Base-by-base conservation (phyloP, 768 basidiomycete species). In the Myochromella boudieri region DNA sequence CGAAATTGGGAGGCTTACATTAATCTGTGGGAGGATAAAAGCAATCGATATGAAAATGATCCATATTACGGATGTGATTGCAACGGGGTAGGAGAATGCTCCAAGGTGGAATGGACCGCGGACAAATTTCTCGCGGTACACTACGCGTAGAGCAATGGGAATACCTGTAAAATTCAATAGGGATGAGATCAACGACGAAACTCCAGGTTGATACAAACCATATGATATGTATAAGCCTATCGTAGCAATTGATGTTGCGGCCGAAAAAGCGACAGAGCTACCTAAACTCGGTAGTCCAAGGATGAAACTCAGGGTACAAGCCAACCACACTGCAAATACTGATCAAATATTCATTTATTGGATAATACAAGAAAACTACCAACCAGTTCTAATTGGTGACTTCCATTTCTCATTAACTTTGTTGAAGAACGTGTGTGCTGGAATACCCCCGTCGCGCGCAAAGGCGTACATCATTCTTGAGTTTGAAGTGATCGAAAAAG, bases 401-500 rank as follows among this genome's bases (percentile, higher is more conserved):
- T 73, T 78, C 68, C 75, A 78, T 40, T 70, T 71, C 9, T 63
- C 44, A 62, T 78, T 78, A 27, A 88, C 86, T 52, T 81, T 75
- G 54, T 77, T 76, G 64, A 88, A 82, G 64, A 82, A 87, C 27
- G 60, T 72, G 51, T 81, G 81, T 10, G 81, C 84, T 0, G 87
- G 86, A 20, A 88, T 74, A 9, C 78, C 86, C 0, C 85, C 82
- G 60, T 91, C 88, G 28, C 88, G 77, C 3, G 85, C 75, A 57
- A 89, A 90, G 0, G 87, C 84, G 59, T 82, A 91, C 83, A 86
- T 87, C 87, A 90, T 90, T 0, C 88, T 75, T 3, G 82, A 85
- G 59, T 90, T 91, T 0, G 82, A 82, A 0, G 87, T 88, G 40
- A 91, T 66, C 0, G 85, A 87, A 67, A 91, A 91, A 0, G 83